Percentiles rank a stretch among this genome's conserved stretches.
Conservation (phyloP, 2,329 filamentous ascomycete genomes). For the Esteya vermicola region DNA sequence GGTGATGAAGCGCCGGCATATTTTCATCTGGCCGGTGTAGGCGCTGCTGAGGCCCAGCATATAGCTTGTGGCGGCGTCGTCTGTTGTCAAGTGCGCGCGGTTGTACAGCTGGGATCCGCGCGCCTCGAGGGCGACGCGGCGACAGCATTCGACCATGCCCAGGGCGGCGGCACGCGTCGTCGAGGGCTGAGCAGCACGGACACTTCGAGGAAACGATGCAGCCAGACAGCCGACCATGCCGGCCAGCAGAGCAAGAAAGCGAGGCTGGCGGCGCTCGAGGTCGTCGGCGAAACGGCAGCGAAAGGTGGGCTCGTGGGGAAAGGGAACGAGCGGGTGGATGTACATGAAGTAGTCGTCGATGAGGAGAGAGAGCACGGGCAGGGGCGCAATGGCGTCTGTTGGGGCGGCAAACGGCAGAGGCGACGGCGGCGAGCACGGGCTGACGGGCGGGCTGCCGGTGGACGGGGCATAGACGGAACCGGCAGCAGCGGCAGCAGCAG, state of each 20-base stretch:
- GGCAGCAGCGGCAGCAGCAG: constrained; percentile 6
- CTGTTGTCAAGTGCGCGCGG: constrained; percentile 32
- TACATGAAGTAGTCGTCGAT: constrained; percentile 77
- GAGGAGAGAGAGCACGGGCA: constrained; percentile 51
- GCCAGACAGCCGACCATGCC: constrained; percentile 65
- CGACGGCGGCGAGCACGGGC: not conserved
- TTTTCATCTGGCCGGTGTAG: constrained; percentile 54
- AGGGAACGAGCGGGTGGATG: constrained; percentile 62
- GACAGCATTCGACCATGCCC: constrained; percentile 58
- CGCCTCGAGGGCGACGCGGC: constrained; percentile 52
- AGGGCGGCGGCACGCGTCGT: constrained; percentile 57
- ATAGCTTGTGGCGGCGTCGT: constrained; percentile 58
- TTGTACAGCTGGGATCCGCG: constrained; percentile 40
- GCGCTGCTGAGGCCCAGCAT: constrained; percentile 53
- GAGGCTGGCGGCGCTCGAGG: constrained; percentile 50
- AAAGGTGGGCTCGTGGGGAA: constrained; percentile 68
- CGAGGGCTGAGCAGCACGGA: constrained; percentile 38
- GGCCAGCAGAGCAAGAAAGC: constrained; percentile 56
- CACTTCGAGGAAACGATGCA: constrained; percentile 61
- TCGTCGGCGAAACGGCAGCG: constrained; percentile 51
- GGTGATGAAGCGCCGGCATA: constrained; percentile 57
- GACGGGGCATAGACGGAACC: not conserved
- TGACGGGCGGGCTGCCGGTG: no score
- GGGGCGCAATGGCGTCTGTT: constrained; percentile 58
- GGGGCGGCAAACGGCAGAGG: not conserved